Conservation (phyloP, 441 rosid species). For the Gossypium davidsonii region DNA sequence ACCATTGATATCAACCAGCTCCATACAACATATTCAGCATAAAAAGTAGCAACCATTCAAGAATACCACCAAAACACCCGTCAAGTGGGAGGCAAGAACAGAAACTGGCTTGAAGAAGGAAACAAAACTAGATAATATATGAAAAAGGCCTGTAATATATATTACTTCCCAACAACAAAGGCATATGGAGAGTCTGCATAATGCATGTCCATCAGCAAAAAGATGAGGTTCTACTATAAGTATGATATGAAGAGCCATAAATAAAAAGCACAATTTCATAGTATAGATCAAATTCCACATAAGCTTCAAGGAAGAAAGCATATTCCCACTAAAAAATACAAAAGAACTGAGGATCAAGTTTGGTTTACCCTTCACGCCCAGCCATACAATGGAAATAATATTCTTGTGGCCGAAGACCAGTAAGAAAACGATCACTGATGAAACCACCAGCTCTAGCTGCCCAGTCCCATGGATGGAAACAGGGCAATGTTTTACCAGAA, state of each 20-base stretch:
- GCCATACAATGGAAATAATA: constrained; percentile 99
- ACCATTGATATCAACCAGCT: not conserved
- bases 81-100: not conserved
- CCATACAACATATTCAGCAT: not conserved
- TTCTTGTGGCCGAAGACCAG: constrained; percentile 99
- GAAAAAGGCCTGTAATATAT: not conserved
- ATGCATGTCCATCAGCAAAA: not conserved
- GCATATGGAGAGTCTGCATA: not conserved
- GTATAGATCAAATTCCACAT: not conserved
- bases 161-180: not conserved
- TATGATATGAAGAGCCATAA: not conserved
- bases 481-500: constrained; percentile 97
- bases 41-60: not conserved
- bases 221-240: not conserved
- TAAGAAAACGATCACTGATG: constrained; percentile 89
- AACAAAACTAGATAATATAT: not conserved
- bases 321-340: not conserved
- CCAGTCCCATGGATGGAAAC: constrained; percentile 99
- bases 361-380: constrained; percentile 96
- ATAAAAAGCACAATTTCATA: not conserved
- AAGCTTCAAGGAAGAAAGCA: not conserved
- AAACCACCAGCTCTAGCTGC: constrained; percentile 96
- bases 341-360: not conserved
- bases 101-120: not conserved
- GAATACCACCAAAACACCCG: not conserved